A percentile compares a stretch with the other conserved stretches of the same genome.
phyloP scores from a whole-genome alignment of 768 basidiomycete genomes.

The Aureoboletus auriporus region DNA sequence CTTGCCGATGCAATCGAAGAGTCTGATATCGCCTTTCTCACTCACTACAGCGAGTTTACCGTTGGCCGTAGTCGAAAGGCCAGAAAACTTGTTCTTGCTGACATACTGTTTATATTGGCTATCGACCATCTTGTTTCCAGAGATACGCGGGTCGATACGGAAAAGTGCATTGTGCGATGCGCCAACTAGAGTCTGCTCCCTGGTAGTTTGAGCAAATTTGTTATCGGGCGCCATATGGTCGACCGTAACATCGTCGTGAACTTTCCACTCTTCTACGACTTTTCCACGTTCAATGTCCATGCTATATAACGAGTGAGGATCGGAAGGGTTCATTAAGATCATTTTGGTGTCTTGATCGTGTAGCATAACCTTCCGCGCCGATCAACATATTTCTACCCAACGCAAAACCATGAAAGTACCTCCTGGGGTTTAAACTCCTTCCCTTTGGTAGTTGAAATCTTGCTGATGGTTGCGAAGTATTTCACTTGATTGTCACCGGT shows the following conservation, averaged over 20 bases:
- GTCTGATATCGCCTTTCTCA: conserved; percentile 92
- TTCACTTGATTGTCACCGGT: conserved; percentile 66
- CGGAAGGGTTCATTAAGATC: conserved; percentile 82
- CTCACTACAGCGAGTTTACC: conserved; percentile 92
- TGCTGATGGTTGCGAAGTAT: conserved; percentile 84
- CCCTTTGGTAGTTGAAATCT: conserved; percentile 74
- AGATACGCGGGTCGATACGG: conserved; percentile 94
- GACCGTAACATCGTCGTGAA: conserved; percentile 85
- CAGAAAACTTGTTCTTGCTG: conserved; percentile 93
- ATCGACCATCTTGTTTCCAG: conserved; percentile 90
- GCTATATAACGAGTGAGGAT: conserved; percentile 78
- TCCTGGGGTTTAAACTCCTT: conserved; percentile 83
- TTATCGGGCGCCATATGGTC: conserved; percentile 87
- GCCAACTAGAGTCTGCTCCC: conserved; percentile 90
- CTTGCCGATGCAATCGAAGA: conserved; percentile 96
- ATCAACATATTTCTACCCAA: conserved; percentile 2
- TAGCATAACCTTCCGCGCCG: conserved; percentile 73
- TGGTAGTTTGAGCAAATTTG: conserved; percentile 93
- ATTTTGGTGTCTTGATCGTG: conserved; percentile 96
- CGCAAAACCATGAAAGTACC: conserved; percentile 40
- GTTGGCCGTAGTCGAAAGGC: conserved; percentile 79
- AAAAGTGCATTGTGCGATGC: conserved; percentile 93
- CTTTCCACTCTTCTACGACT: conserved; percentile 97
- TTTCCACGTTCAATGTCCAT: conserved; percentile 95
- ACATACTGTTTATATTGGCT: conserved; percentile 95